Percentiles rank a stretch among this genome's conserved stretches.
phyloP scores from a whole-genome alignment of 257 asterid species.

The Knoxia roxburghii region DNA sequence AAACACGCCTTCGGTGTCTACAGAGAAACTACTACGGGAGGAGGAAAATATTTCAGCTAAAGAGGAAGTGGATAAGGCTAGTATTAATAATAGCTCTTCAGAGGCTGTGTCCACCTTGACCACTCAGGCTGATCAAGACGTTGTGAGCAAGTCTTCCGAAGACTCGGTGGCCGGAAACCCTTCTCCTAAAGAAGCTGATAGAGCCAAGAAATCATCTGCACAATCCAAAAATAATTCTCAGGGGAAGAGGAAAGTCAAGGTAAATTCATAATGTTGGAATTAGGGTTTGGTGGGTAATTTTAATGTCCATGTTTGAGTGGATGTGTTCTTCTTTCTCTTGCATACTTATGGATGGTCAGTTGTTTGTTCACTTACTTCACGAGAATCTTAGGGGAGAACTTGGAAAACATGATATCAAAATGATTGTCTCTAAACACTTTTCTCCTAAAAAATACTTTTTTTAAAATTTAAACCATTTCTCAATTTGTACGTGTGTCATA shows the following conservation, averaged over 20 bases:
- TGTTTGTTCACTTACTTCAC: slow-evolving; percentile 17
- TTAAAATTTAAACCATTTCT: too few relatives aligned
- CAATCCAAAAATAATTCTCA: slow-evolving; percentile 36
- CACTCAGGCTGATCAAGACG: slow-evolving; percentile 36
- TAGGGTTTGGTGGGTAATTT: slow-evolving; percentile 12
- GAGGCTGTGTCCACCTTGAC: slow-evolving; percentile 31
- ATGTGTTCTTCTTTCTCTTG: background rate
- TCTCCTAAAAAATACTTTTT: too few relatives aligned
- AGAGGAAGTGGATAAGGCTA: slow-evolving; percentile 22
- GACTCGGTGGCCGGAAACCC: slow-evolving; percentile 23
- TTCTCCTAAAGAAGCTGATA: slow-evolving; percentile 26
- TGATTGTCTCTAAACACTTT: background rate
- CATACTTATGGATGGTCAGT: background rate
- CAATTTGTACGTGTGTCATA: too few relatives aligned
- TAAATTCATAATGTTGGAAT: slow-evolving; percentile 16
- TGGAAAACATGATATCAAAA: background rate
- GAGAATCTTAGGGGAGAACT: slow-evolving; percentile 19
- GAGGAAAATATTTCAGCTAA: slow-evolving; percentile 28
- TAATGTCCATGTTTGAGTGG: too few relatives aligned
- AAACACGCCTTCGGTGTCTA: slow-evolving; percentile 15
- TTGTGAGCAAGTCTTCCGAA: slow-evolving; percentile 18
- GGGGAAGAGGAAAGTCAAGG: slow-evolving; percentile 79
- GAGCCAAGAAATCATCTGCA: slow-evolving; percentile 42
- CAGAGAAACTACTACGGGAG: slow-evolving; percentile 16
- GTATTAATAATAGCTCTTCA: slow-evolving; percentile 6